phyloP scores from a whole-genome alignment of 345 rosid species.

The Corchorus capsularis region DNA sequence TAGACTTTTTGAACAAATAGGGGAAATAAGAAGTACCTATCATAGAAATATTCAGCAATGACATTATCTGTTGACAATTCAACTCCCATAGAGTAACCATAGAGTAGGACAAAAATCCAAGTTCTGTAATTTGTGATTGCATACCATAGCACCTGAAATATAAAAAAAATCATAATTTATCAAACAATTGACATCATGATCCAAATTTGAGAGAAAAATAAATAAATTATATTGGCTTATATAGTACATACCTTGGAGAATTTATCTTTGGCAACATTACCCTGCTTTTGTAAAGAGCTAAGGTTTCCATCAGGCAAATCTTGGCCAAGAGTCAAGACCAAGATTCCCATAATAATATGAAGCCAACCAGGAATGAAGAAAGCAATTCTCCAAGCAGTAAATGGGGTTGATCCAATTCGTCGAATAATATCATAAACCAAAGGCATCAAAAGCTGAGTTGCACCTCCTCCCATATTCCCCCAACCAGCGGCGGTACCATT shows the following conservation, averaged over 20 bases:
- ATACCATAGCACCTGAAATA: constrained; percentile 72
- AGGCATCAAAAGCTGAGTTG: constrained; percentile 87
- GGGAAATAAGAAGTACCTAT: constrained; percentile 39
- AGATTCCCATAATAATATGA: constrained; percentile 67
- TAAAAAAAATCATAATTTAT: not conserved
- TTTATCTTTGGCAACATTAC: constrained; percentile 69
- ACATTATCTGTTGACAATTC: constrained; percentile 82
- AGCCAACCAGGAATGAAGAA: constrained; percentile 79
- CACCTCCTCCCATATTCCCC: constrained; percentile 98
- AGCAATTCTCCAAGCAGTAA: constrained; percentile 90
- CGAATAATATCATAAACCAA: constrained; percentile 65
- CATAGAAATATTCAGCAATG: constrained; percentile 78
- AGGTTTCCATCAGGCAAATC: constrained; percentile 93
- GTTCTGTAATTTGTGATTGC: constrained; percentile 86
- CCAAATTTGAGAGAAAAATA: too few relatives aligned
- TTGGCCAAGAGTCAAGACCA: constrained; percentile 82
- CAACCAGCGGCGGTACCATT: constrained; percentile 96
- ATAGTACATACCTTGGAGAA: constrained; percentile 60
- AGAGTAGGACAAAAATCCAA: constrained; percentile 83
- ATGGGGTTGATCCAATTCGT: constrained; percentile 60
- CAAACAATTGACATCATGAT: not conserved
- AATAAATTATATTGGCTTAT: too few relatives aligned
- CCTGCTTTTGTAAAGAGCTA: constrained; percentile 66
- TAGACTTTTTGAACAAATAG: too few relatives aligned
- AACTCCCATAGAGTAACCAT: constrained; percentile 90